Evolutionary conservation across 495 filamentous ascomycete species (phyloP), one percentile per base, ranked within the genome.

Genomic region (Astrothelium macrocarpum): DNA sequence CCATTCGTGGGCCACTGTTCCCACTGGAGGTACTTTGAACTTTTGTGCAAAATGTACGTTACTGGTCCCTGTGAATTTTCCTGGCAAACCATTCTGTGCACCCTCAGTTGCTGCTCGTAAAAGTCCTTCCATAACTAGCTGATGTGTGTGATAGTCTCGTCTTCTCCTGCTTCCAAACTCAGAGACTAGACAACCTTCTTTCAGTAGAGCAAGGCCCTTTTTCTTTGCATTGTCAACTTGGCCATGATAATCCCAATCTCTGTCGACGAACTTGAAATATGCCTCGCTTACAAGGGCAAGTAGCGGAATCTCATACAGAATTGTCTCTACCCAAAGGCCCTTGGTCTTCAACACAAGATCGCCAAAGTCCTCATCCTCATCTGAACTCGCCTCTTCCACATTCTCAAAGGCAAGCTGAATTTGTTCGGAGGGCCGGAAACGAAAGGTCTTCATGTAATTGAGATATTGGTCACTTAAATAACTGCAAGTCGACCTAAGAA

Each of bases 11-110:
- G 95, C 94, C 1, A 98, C 92, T 1, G 94, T 98, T 18, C 94
- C 94, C 23, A 98, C 85, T 0, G 93, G 89, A 9, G 82, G 76
- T 31, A 94, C 81, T 25, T 82, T 84, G 72, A 93, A 90, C 71
- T 90, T 89, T 89, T 95, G 95, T 20, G 94, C 94, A 65, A 97
- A 88, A 71, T 98, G 94, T 25, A 97, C 95, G 71, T 98, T 98
- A 73, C 91, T 96, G 1, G 94, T 96, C 0, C 94, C 94, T 1
- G 85, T 84, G 59, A 97, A 80, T 65, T 84, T 85, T 1, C 94
- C 94, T 5, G 77, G 71, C 68, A 82, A 79, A 1, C 86, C 87
- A 70, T 82, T 75, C 5, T 53, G 25, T 66, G 83, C 78, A 1
- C 80, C 85, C 62, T 90, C 86, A 62, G 83, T 82, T 61, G 82